These are phyloP conservation scores for Suillus fuscotomentosus DNA, from an alignment of 768 basidiomycete genomes.

Conservation along the genomic window DNA sequence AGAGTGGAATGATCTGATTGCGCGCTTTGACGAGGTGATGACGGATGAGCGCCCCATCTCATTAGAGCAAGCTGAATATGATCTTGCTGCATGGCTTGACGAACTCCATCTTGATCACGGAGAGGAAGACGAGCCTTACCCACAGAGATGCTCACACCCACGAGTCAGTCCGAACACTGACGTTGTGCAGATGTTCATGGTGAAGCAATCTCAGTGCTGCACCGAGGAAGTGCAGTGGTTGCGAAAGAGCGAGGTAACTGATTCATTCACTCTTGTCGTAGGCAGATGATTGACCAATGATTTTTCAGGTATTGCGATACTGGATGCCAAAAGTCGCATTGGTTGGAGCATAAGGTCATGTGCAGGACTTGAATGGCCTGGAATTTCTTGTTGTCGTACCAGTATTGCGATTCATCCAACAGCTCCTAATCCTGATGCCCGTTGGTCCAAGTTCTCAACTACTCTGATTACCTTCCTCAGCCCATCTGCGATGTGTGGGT, in stretches of 20 bases:
- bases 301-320: constrained; percentile 43
- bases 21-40: constrained; percentile 31
- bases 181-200: constrained; percentile 60
- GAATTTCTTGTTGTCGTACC: background rate
- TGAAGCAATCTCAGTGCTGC: constrained; percentile 63
- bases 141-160: constrained; percentile 37
- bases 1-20: constrained; percentile 47
- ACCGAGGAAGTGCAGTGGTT: constrained; percentile 50
- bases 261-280: background rate
- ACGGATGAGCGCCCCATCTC: constrained; percentile 25
- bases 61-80: constrained; percentile 48
- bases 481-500: too few species aligned
- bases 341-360: constrained; percentile 36
- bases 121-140: constrained; percentile 25
- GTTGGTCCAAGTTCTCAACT: background rate
- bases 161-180: constrained; percentile 48
- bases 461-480: background rate
- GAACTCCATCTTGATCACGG: constrained; percentile 43
- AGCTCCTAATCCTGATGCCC: background rate
- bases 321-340: constrained; percentile 37
- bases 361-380: constrained; percentile 12
- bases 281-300: background rate
- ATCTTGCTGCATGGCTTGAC: constrained; percentile 60
- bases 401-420: background rate
- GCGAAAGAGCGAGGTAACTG: constrained; percentile 39